A percentile compares a stretch with the other conserved stretches of the same genome.
phyloP scores from a whole-genome alignment of 768 basidiomycete species.

The Mrakia frigida region DNA sequence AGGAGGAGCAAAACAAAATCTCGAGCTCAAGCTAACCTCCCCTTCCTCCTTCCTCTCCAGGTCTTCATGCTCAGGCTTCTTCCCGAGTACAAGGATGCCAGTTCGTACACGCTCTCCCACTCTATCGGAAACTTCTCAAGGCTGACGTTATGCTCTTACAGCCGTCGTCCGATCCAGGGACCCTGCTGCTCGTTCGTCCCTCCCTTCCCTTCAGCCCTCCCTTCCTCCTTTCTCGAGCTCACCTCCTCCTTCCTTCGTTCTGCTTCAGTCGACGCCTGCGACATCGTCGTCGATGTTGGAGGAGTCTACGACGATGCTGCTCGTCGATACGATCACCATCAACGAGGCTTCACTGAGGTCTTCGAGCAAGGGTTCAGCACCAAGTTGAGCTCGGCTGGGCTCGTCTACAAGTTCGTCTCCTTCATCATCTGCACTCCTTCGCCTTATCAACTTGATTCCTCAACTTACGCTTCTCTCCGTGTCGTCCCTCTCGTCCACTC shows the following conservation, averaged over 20 bases:
- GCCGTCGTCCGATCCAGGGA: conserved; percentile 43
- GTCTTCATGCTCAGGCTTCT: conserved; percentile 78
- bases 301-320: conserved; percentile 76
- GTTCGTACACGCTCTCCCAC: conserved; percentile 48
- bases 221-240: not conserved
- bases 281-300: conserved; percentile 95
- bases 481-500: not conserved
- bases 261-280: conserved; percentile 58
- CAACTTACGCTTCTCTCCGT: too few relatives aligned
- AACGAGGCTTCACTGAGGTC: conserved; percentile 81
- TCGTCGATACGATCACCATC: conserved; percentile 90
- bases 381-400: conserved; percentile 85
- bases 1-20: not conserved
- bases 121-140: too few relatives aligned
- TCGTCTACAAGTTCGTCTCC: conserved; percentile 81
- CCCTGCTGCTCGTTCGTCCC: conserved; percentile 41
- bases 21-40: not conserved
- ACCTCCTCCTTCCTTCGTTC: not conserved
- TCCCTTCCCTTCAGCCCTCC: not conserved
- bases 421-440: not conserved
- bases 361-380: conserved; percentile 83
- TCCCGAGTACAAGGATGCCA: conserved; percentile 64
- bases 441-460: not conserved
- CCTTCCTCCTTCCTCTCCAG: not conserved
- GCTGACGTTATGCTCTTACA: not conserved